Evolutionary conservation across 139 green algal genomes (phyloP), one percentile per base, ranked within the genome.

Genomic region (Closterium sp.): DNA sequence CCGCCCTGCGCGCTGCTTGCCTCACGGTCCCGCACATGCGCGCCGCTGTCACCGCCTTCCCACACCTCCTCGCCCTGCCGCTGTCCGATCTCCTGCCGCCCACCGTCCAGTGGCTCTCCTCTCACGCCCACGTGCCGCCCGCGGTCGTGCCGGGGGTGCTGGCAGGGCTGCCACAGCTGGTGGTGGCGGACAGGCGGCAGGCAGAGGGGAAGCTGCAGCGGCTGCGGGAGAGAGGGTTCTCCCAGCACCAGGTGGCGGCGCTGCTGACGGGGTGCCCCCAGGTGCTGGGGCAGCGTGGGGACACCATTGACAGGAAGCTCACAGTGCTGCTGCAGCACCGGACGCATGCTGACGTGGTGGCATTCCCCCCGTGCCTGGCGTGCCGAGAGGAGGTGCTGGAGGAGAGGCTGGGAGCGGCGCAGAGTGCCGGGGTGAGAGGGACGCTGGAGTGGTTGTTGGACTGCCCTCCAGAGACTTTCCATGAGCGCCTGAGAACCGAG

Each of bases 291-390:
- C n/a, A 88, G 28, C 88, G 89, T 17, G 84, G 89, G 28, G 73
- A 70, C 13, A 30, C 45, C 7, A 90, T 42, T 94, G 29, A 42
- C 6, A 31, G 89, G 89, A 86, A 42, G 88, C 70, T 94, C 3
- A n/a, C 93, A 22, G 73, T 92, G 13, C 88, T 94, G 24, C 34
- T 92, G 62, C 70, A 91, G 21, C 24, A 93, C 24, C 79, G 91
- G 31, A 4, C 34, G 70, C 28, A 93, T 13, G 17, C 13, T 19
- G 91, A 91, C 11, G 89, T 93, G 70, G 91, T 38, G 22, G 88
- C 34, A 24, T 94, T 90, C 31, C 91, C 91, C 13, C 28, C 34
- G 11, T 93, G n/a, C 70, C 89, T 94, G 10, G 21, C 42, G 4
- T 86, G 30, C 29, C 9, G 13, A 29, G n/a, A 86, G 62, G 85